phyloP scores from a whole-genome alignment of 441 rosid species.

The Macaranga tanarius region DNA sequence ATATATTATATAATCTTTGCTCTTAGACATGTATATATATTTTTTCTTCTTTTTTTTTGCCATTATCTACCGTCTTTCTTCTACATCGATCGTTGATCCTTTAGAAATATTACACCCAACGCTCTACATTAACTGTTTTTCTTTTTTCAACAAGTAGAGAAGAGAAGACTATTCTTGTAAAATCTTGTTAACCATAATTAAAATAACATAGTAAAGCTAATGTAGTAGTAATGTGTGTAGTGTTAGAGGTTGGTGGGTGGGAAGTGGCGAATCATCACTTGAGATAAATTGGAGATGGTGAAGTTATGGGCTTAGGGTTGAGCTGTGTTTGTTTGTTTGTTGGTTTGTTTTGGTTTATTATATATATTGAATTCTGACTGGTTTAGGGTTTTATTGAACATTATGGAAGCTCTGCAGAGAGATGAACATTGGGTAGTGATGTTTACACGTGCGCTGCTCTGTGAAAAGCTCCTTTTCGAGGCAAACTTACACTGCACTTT shows the following conservation, averaged over 20 bases:
- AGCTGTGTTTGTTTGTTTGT: constrained; percentile 25
- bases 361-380: constrained; percentile 13
- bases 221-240: not conserved
- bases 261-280: constrained; percentile 24
- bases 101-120: too few relatives aligned
- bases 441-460: constrained; percentile 50
- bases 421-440: constrained; percentile 40
- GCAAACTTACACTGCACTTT: constrained; percentile 28
- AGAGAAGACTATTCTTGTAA: not conserved
- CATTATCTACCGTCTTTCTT: not conserved
- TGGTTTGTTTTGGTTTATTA: not conserved
- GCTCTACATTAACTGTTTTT: not conserved
- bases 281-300: constrained; percentile 24
- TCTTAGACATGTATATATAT: not conserved
- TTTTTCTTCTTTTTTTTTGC: not conserved
- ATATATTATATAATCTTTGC: not conserved
- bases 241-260: constrained; percentile 17
- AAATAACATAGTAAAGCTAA: too few relatives aligned
- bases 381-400: constrained; percentile 29
- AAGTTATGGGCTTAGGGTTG: constrained; percentile 41
- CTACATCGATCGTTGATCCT: not conserved
- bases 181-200: not conserved
- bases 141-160: too few relatives aligned
- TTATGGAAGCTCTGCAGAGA: constrained; percentile 29
- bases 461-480: constrained; percentile 47